Evolutionary conservation across 345 rosid species (phyloP).

Genomic region (Trapa incisa): DNA sequence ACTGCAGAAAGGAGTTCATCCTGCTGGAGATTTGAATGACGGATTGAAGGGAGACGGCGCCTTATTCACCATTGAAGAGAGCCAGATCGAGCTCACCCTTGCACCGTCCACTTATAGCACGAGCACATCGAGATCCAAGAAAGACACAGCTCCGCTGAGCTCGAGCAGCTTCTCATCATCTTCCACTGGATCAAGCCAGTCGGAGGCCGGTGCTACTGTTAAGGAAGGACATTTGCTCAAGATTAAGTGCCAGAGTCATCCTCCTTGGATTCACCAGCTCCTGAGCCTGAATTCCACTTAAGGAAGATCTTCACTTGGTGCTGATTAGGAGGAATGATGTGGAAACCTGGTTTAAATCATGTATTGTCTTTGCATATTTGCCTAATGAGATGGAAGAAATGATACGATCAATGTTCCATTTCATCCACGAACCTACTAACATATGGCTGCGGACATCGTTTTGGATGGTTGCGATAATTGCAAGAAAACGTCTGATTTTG

Average conservation of each 20-base stretch:
- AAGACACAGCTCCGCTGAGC: constrained; percentile 24
- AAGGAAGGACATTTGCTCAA: constrained; percentile 44
- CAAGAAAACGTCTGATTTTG: not conserved
- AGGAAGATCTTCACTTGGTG: not conserved
- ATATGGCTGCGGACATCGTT: not conserved
- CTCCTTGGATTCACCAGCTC: constrained; percentile 79
- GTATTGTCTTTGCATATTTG: not conserved
- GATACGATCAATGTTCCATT: not conserved
- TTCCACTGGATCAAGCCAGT: constrained; percentile 42
- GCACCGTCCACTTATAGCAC: constrained; percentile 40
- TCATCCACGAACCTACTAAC: not conserved
- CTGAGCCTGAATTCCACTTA: constrained; percentile 48
- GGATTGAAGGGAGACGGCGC: constrained; percentile 21
- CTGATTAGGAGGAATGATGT: constrained; percentile 12
- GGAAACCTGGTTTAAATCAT: constrained; percentile 9
- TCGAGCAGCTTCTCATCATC: constrained; percentile 68
- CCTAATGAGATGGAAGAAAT: not conserved
- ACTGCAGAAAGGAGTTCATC: constrained; percentile 17
- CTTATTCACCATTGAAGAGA: constrained; percentile 50
- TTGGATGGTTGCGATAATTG: not conserved
- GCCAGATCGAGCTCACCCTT: constrained; percentile 78
- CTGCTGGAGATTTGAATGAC: constrained; percentile 17
- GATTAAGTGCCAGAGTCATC: constrained; percentile 37
- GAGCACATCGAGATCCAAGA: constrained; percentile 23
- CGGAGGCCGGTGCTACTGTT: constrained; percentile 11